These are phyloP conservation scores for Podospora pseudocomata DNA, from an alignment of 495 filamentous ascomycete species.

Conservation along the genomic window DNA sequence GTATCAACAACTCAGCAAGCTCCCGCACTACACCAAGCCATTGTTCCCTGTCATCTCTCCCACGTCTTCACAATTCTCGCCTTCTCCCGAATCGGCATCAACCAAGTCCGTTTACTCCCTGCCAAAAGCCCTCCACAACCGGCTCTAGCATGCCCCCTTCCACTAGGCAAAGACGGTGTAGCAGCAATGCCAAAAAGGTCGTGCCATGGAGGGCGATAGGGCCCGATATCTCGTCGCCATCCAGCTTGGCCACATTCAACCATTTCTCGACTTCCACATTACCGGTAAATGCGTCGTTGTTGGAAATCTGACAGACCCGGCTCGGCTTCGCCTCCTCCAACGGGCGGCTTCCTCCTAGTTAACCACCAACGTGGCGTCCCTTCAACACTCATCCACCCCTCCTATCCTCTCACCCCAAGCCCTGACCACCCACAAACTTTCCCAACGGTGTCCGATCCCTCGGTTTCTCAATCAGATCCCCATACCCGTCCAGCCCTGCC, in stretches of 20 bases:
- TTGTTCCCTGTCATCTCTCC: too few relatives aligned
- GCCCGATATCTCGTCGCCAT: background rate
- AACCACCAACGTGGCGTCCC: too few relatives aligned
- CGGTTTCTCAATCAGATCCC: slow-evolving; percentile 58
- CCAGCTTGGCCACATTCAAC: background rate
- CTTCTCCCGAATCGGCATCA: too few relatives aligned
- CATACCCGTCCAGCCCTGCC: slow-evolving; percentile 59
- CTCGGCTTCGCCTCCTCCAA: background rate
- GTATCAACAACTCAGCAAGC: too few relatives aligned
- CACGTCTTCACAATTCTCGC: too few relatives aligned
- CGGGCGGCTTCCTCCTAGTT: too few relatives aligned
- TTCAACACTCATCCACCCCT: background rate
- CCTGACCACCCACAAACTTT: slow-evolving; percentile 18
- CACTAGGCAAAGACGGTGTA: background rate
- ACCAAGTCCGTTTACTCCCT: too few relatives aligned
- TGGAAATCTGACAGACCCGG: background rate
- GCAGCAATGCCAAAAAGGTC: background rate
- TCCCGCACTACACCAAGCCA: too few relatives aligned
- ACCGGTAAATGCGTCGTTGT: background rate
- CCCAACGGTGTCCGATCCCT: slow-evolving; percentile 46
- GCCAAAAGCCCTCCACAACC: too few relatives aligned
- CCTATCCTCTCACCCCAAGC: background rate
- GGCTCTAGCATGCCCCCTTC: too few relatives aligned
- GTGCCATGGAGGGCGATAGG: background rate
- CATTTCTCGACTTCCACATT: background rate